Conservation (phyloP, 139 green algal genomes). For the Chlorella sp. region DNA sequence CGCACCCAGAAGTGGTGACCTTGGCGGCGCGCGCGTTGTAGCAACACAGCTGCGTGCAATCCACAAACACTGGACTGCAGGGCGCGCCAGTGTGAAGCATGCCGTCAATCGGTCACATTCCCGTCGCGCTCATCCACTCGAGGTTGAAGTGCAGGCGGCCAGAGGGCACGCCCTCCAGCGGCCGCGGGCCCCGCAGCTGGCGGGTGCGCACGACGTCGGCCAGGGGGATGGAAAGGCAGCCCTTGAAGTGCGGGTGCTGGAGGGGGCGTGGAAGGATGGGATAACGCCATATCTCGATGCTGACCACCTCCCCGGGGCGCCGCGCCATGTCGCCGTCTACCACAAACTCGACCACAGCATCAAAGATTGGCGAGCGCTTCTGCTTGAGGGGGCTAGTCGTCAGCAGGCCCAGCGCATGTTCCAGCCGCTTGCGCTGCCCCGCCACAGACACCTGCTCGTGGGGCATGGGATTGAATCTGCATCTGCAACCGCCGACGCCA, state of each 20-base stretch:
- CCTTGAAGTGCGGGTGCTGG: not conserved
- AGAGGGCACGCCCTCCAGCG: constrained; percentile 2
- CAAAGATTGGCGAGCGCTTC: constrained; percentile 37
- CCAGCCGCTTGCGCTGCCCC: not conserved
- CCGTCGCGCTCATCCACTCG: constrained; percentile 15
- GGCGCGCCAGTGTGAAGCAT: too few relatives aligned
- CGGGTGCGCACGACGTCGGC: not conserved
- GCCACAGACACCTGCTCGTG: not conserved
- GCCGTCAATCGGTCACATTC: not conserved
- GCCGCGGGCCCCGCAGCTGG: constrained; percentile 17
- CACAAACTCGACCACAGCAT: constrained; percentile 33
- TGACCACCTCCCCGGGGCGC: constrained; percentile 5
- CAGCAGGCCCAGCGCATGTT: not conserved
- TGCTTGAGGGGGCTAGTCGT: constrained; percentile 5
- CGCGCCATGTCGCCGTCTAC: constrained; percentile 21
- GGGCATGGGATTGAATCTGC: not conserved
- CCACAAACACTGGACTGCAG: too few relatives aligned
- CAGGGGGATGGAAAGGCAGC: constrained; percentile 18
- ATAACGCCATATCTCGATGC: constrained; percentile 14
- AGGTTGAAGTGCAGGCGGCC: constrained; percentile 19
- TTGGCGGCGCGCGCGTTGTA: too few relatives aligned
- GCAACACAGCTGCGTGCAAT: too few relatives aligned
- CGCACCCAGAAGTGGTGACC: too few relatives aligned
- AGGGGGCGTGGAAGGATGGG: not conserved
- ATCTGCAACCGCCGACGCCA: not conserved